Conservation (phyloP, 768 basidiomycete genomes). For the Trametes cingulata region DNA sequence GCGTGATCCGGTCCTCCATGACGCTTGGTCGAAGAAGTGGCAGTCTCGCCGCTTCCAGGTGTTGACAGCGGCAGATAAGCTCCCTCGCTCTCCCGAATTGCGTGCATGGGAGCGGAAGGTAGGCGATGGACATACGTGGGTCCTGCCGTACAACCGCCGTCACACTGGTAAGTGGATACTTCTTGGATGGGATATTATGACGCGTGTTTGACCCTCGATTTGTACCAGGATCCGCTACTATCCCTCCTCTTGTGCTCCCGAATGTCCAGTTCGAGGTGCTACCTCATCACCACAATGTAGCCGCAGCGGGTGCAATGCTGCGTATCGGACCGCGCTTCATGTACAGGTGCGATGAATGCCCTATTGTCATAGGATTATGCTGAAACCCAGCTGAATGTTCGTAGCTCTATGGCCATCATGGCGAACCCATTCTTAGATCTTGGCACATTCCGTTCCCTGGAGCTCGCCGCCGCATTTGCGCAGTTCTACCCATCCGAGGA, state of each 20-base stretch:
- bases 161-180: not conserved
- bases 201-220: too few species aligned
- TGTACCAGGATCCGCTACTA: too few species aligned
- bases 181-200: too few species aligned
- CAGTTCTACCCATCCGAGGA: not conserved
- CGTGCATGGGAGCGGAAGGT: not conserved
- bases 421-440: not conserved
- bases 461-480: not conserved
- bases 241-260: not conserved
- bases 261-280: not conserved
- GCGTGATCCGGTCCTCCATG: not conserved
- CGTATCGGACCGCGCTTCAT: not conserved
- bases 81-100: not conserved
- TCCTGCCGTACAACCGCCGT: not conserved
- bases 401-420: not conserved
- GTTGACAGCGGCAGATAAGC: not conserved
- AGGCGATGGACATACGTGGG: not conserved
- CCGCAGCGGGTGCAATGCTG: not conserved
- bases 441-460: not conserved
- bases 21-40: not conserved
- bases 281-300: not conserved
- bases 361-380: too few species aligned
- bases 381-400: too few species aligned
- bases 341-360: not conserved
- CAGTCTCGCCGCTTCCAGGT: not conserved